These are phyloP conservation scores for Sanguinoderma infundibulare DNA, from an alignment of 1,284 basidiomycete genomes.

Conservation along the genomic window DNA sequence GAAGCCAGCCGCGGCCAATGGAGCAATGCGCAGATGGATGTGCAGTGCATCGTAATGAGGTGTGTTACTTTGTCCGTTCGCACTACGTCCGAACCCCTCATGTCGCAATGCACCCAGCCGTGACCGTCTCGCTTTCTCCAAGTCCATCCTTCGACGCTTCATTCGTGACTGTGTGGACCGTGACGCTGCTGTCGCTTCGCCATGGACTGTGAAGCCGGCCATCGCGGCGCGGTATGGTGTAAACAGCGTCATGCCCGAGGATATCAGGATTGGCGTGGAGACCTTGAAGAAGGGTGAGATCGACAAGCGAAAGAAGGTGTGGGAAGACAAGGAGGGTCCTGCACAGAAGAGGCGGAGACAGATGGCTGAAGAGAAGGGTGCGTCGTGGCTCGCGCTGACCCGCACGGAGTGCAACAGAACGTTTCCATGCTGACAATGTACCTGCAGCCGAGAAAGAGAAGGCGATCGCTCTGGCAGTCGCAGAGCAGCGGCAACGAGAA, in stretches of 20 bases:
- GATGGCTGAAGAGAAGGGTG: conserved; percentile 76
- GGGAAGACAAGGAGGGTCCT: conserved; percentile 83
- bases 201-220: conserved; percentile 90
- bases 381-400: conserved; percentile 6
- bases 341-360: conserved; percentile 83
- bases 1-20: conserved; percentile 55
- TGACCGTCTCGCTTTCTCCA: conserved; percentile 93
- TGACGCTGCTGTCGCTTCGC: conserved; percentile 89
- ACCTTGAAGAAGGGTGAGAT: conserved; percentile 85
- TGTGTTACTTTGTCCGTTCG: conserved; percentile 40
- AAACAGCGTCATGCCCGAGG: conserved; percentile 83
- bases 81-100: background rate
- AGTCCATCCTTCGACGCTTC: conserved; percentile 95
- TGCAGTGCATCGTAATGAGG: conserved; percentile 82
- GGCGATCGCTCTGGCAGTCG: conserved; percentile 39
- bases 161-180: conserved; percentile 93
- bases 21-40: conserved; percentile 79
- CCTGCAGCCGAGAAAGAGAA: conserved; percentile 36
- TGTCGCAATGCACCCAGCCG: conserved; percentile 56
- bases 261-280: conserved; percentile 79
- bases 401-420: background rate
- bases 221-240: conserved; percentile 88
- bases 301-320: conserved; percentile 88
- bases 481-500: conserved; percentile 71
- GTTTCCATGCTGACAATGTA: conserved; percentile 1